Conservation (phyloP, 176 grass and related monocot species). For the Oryza coarctata region DNA sequence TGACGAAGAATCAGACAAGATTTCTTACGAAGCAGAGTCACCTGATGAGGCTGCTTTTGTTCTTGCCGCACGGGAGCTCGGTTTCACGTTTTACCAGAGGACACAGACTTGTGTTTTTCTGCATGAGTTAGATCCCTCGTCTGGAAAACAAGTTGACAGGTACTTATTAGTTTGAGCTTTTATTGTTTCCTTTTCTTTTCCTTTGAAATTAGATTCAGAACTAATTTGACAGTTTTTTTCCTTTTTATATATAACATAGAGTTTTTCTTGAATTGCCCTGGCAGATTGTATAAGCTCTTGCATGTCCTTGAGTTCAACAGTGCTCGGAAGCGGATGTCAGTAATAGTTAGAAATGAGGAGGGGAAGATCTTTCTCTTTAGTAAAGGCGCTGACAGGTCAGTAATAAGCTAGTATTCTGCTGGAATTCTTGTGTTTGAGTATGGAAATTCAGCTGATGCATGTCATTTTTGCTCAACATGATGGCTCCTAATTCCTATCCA, state of each 20-base stretch:
- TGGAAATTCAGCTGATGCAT: background rate
- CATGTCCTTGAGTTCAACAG: slow-evolving; percentile 93
- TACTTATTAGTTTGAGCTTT: slow-evolving; percentile 27
- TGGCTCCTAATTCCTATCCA: background rate
- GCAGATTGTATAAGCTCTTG: slow-evolving; percentile 69
- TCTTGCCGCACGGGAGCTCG: slow-evolving; percentile 65
- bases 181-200: background rate
- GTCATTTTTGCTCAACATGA: background rate
- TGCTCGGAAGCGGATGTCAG: slow-evolving; percentile 81
- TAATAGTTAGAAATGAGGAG: slow-evolving; percentile 71
- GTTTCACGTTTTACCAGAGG: slow-evolving; percentile 84
- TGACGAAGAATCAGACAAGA: slow-evolving; percentile 55
- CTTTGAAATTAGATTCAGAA: background rate
- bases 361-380: slow-evolving; percentile 66
- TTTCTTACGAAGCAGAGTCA: slow-evolving; percentile 94
- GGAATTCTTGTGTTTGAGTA: background rate
- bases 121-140: slow-evolving; percentile 58
- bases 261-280: background rate
- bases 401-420: background rate
- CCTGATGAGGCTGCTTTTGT: slow-evolving; percentile 94
- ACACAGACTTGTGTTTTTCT: slow-evolving; percentile 63
- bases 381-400: slow-evolving; percentile 93
- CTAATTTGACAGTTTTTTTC: background rate
- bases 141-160: slow-evolving; percentile 61
- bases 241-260: background rate